Evolutionary conservation across 2,329 filamentous ascomycete genomes (phyloP).

Genomic region (Meredithiella fracta): DNA sequence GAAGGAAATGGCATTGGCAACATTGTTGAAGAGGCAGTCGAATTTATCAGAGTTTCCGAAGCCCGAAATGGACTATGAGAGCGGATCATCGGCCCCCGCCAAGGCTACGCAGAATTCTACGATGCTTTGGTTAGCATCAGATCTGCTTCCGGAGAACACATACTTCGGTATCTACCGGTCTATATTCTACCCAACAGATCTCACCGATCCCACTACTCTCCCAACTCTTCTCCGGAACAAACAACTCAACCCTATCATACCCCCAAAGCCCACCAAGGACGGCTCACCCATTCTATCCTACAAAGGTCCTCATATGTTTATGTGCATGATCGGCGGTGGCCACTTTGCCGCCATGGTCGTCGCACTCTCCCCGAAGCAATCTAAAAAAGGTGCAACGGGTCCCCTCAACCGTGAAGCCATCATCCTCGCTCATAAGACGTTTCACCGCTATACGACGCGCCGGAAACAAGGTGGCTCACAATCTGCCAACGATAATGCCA

Average conservation of each 20-base stretch:
- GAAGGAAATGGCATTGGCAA: slow-evolving; percentile 55
- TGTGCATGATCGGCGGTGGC: slow-evolving; percentile 96
- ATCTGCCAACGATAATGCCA: slow-evolving; percentile 84
- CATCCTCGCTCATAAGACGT: slow-evolving; percentile 89
- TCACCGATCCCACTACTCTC: slow-evolving; percentile 43
- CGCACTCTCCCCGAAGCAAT: slow-evolving; percentile 60
- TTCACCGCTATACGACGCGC: slow-evolving; percentile 90
- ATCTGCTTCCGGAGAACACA: slow-evolving; percentile 56
- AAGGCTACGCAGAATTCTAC: slow-evolving; percentile 30
- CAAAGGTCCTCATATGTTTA: slow-evolving; percentile 71
- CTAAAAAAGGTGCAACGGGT: slow-evolving; percentile 50
- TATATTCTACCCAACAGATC: slow-evolving; percentile 58
- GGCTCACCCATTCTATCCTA: slow-evolving; percentile 39
- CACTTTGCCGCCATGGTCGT: slow-evolving; percentile 97
- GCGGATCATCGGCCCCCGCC: slow-evolving; percentile 27
- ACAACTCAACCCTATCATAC: slow-evolving; percentile 50
- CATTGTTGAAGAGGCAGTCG: slow-evolving; percentile 69
- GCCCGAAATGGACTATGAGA: slow-evolving; percentile 23
- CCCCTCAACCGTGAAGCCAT: slow-evolving; percentile 70
- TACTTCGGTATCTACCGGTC: slow-evolving; percentile 77
- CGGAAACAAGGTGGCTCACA: slow-evolving; percentile 93
- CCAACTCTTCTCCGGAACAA: slow-evolving; percentile 56
- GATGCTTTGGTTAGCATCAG: slow-evolving; percentile 70
- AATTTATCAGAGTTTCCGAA: slow-evolving; percentile 41
- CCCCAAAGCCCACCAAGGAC: slow-evolving; percentile 39